phyloP scores from a whole-genome alignment of 306 rosid genomes.

The Cotoneaster glaucophyllus region DNA sequence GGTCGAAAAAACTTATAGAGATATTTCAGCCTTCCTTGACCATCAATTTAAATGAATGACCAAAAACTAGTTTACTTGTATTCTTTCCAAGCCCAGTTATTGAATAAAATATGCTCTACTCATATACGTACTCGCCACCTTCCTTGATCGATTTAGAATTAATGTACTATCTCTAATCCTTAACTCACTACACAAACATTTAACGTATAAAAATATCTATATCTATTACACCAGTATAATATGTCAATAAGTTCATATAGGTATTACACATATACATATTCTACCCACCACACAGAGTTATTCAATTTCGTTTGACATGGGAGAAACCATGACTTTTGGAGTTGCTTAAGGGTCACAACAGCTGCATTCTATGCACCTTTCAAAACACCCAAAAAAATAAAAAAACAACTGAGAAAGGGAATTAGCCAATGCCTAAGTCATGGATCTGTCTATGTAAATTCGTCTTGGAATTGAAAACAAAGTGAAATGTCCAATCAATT shows the following conservation, averaged over 20 bases:
- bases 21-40: too few species aligned
- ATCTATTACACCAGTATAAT: too few species aligned
- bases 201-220: too few species aligned
- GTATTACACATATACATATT: too few species aligned
- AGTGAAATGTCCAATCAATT: conserved; percentile 17
- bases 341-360: conserved; percentile 12
- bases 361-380: background rate
- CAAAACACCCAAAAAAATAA: conserved; percentile 2
- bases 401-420: background rate
- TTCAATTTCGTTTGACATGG: background rate
- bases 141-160: too few species aligned
- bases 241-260: too few species aligned
- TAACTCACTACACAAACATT: too few species aligned
- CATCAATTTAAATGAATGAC: background rate
- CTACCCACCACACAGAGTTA: too few species aligned
- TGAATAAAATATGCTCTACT: too few species aligned
- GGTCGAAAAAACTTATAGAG: fast-evolving
- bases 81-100: background rate
- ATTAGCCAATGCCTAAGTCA: conserved; percentile 5
- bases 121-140: too few species aligned
- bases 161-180: too few species aligned
- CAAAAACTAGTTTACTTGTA: background rate
- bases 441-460: background rate
- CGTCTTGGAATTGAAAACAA: background rate
- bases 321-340: conserved; percentile 7